These are phyloP conservation scores for Thelephora terrestris DNA, from an alignment of 1,284 basidiomycete genomes.

Conservation along the genomic window DNA sequence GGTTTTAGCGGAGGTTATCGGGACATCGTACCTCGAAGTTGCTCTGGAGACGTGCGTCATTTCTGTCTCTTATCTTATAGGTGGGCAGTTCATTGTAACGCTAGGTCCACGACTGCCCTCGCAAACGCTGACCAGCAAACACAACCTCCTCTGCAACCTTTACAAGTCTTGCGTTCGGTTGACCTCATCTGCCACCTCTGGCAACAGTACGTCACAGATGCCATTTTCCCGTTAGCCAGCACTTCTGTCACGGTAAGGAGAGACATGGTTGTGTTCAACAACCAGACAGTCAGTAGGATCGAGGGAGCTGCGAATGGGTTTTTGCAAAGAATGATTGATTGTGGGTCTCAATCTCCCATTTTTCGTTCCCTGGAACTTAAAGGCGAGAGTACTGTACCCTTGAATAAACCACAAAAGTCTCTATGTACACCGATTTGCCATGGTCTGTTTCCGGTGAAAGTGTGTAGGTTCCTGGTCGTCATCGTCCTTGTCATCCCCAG, in stretches of 20 bases:
- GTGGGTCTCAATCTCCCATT: conserved; percentile 33
- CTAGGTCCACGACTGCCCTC: conserved; percentile 62
- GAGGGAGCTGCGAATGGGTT: conserved; percentile 83
- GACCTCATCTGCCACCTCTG: conserved; percentile 92
- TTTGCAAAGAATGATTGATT: conserved; percentile 77
- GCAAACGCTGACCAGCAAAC: conserved; percentile 66
- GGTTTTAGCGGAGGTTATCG: conserved; percentile 84
- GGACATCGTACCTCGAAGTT: conserved; percentile 81
- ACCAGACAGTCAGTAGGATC: conserved; percentile 78
- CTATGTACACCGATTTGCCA: no score
- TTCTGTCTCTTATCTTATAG: background rate
- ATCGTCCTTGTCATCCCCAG: no score
- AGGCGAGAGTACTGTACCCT: no score
- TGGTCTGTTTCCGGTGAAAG: no score
- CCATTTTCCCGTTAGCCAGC: conserved; percentile 81
- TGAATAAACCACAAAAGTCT: no score
- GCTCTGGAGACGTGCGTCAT: conserved; percentile 79
- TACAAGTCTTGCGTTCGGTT: conserved; percentile 63
- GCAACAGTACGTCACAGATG: conserved; percentile 94
- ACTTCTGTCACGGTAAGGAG: conserved; percentile 81
- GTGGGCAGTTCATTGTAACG: conserved; percentile 8
- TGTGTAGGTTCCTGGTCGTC: no score
- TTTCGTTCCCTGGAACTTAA: background rate
- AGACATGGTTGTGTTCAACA: conserved; percentile 93
- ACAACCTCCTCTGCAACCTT: conserved; percentile 71